These are phyloP conservation scores for Russula virescens DNA, from an alignment of 768 basidiomycete genomes.

Conservation along the genomic window DNA sequence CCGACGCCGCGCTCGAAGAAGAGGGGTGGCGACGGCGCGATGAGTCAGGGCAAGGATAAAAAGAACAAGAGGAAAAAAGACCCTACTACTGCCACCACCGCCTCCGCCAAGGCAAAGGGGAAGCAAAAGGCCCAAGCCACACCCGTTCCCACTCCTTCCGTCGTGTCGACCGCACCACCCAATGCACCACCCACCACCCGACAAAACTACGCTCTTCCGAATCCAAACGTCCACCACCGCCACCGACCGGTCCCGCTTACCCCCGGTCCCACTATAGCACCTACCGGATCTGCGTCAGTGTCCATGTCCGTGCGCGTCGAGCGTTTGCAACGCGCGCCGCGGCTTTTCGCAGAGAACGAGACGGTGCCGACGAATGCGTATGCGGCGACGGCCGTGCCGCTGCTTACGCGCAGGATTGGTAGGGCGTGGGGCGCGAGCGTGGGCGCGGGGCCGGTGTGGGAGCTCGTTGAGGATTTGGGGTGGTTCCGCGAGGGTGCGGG, in stretches of 20 bases:
- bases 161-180: slow-evolving; percentile 24
- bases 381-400: slow-evolving; percentile 36
- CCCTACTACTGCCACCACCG: too few species aligned
- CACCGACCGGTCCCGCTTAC: slow-evolving; percentile 64
- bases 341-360: slow-evolving; percentile 41
- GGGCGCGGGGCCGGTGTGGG: slow-evolving; percentile 74
- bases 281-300: neutral
- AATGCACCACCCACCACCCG: slow-evolving; percentile 27
- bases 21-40: slow-evolving; percentile 16
- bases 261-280: slow-evolving; percentile 28
- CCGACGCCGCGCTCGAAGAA: slow-evolving; percentile 25
- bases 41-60: neutral
- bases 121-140: neutral
- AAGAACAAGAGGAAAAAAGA: neutral
- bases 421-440: slow-evolving; percentile 72
- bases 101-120: slow-evolving; percentile 1
- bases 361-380: slow-evolving; percentile 51
- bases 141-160: neutral
- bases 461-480: slow-evolving; percentile 67
- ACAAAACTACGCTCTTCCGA: slow-evolving; percentile 54
- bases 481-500: slow-evolving; percentile 60
- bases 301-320: slow-evolving; percentile 39
- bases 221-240: slow-evolving; percentile 64
- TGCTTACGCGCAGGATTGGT: slow-evolving; percentile 51
- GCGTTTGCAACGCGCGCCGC: slow-evolving; percentile 48